Evolutionary conservation across 208 protist species (phyloP).

Genomic region (Plasmodiophora brassicae): DNA sequence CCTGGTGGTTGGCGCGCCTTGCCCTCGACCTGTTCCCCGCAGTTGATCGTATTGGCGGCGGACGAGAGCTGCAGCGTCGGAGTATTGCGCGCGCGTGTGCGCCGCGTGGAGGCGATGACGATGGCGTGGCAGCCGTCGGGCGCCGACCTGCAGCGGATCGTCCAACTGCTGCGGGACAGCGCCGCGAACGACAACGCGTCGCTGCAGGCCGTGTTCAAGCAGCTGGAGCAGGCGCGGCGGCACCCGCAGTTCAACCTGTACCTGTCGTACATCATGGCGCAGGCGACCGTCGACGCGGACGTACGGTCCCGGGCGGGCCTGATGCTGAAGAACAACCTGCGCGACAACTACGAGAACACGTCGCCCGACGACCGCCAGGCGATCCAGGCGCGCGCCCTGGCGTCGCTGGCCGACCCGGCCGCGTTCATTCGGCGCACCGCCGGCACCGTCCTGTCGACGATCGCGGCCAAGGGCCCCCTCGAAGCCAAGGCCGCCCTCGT

Average conservation of each 20-base stretch:
- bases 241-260: not conserved
- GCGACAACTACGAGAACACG: slow-evolving; percentile 18
- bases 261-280: not conserved
- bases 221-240: not conserved
- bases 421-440: slow-evolving; percentile 38
- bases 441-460: slow-evolving; percentile 41
- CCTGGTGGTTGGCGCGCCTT: too few relatives aligned
- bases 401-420: slow-evolving; percentile 33
- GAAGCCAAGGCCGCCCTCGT: too few relatives aligned
- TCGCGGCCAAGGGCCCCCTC: not conserved
- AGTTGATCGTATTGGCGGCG: too few relatives aligned
- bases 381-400: slow-evolving; percentile 49
- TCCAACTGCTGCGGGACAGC: slow-evolving; percentile 19
- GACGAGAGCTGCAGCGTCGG: too few relatives aligned
- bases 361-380: not conserved
- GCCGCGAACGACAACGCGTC: not conserved
- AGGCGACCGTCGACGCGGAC: not conserved
- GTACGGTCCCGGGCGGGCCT: not conserved
- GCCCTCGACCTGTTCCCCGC: too few relatives aligned
- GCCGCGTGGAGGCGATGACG: not conserved
- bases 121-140: not conserved
- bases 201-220: not conserved
- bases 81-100: not conserved
- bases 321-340: slow-evolving; percentile 22
- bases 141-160: not conserved